Conservation (phyloP, 2,329 filamentous ascomycete genomes). For the Aaosphaeria arxii region DNA sequence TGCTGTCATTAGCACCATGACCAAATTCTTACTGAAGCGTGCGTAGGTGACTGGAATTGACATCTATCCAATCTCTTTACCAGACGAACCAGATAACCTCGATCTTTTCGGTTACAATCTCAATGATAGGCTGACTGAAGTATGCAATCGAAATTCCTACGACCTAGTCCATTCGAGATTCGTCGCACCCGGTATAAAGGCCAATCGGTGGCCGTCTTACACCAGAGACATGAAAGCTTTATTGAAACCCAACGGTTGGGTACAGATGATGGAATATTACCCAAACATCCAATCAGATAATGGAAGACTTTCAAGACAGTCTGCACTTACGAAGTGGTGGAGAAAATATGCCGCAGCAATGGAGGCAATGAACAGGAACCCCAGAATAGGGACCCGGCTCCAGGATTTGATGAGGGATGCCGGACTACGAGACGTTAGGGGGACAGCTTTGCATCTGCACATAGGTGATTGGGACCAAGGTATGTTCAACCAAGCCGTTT, state of each 20-base stretch:
- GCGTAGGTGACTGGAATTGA: slow-evolving; percentile 37
- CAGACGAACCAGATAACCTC: slow-evolving; percentile 38
- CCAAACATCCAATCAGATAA: slow-evolving; percentile 84
- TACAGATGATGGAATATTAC: slow-evolving; percentile 85
- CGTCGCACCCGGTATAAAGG: slow-evolving; percentile 69
- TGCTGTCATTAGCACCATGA: too few relatives aligned
- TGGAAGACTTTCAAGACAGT: slow-evolving; percentile 63
- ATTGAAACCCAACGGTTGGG: slow-evolving; percentile 75
- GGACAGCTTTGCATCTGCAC: slow-evolving; percentile 27
- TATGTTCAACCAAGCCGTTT: slow-evolving; percentile 11
- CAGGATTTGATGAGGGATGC: slow-evolving; percentile 26
- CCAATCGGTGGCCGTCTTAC: slow-evolving; percentile 70
- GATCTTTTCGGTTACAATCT: slow-evolving; percentile 33
- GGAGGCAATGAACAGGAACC: slow-evolving; percentile 29
- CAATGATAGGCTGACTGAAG: slow-evolving; percentile 36
- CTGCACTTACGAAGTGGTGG: slow-evolving; percentile 37
- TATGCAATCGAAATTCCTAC: slow-evolving; percentile 67
- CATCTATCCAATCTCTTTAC: slow-evolving; percentile 31
- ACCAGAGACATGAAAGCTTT: slow-evolving; percentile 71
- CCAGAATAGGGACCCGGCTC: slow-evolving; percentile 30
- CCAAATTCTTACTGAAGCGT: not conserved
- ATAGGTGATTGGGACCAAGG: slow-evolving; percentile 38
- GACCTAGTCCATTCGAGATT: slow-evolving; percentile 80
- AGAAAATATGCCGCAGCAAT: slow-evolving; percentile 32
- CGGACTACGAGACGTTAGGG: slow-evolving; percentile 28